Percentiles rank a stretch among this genome's conserved stretches.
Evolutionary conservation across 2,329 filamentous ascomycete genomes (phyloP).

Genomic region (Raffaelea arxii): DNA sequence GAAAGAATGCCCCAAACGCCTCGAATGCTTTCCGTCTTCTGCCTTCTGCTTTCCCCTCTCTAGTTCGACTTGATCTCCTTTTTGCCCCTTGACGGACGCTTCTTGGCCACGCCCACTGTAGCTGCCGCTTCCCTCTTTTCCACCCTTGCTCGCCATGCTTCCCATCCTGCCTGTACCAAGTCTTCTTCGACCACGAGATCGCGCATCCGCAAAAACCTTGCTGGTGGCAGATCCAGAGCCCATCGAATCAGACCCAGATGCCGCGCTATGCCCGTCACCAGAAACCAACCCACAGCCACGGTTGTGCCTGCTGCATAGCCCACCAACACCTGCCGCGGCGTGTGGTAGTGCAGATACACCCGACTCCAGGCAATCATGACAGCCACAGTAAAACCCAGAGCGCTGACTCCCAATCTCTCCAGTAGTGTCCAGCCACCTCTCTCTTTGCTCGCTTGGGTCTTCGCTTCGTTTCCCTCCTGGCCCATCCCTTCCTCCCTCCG

Average conservation of each 20-base stretch:
- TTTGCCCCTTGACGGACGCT: not conserved
- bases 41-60: too few relatives aligned
- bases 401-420: conserved; percentile 46
- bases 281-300: conserved; percentile 73
- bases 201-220: conserved; percentile 60
- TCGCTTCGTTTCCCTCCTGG: not conserved
- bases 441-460: not conserved
- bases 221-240: conserved; percentile 56
- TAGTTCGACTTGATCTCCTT: too few relatives aligned
- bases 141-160: conserved; percentile 64
- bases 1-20: too few relatives aligned
- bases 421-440: conserved; percentile 40
- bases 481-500: conserved; percentile 25
- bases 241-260: conserved; percentile 60
- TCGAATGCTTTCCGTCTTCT: too few relatives aligned
- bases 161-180: conserved; percentile 84
- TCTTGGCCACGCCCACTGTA: conserved; percentile 15
- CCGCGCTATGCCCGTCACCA: conserved; percentile 56
- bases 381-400: conserved; percentile 52
- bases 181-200: conserved; percentile 86
- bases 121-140: conserved; percentile 17
- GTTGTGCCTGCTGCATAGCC: conserved; percentile 61
- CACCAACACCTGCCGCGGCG: conserved; percentile 73
- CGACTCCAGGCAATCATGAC: conserved; percentile 68
- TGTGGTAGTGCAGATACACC: conserved; percentile 90